Conservation (phyloP, 108 stramenopile species). For the Discostella pseudostelligera region DNA sequence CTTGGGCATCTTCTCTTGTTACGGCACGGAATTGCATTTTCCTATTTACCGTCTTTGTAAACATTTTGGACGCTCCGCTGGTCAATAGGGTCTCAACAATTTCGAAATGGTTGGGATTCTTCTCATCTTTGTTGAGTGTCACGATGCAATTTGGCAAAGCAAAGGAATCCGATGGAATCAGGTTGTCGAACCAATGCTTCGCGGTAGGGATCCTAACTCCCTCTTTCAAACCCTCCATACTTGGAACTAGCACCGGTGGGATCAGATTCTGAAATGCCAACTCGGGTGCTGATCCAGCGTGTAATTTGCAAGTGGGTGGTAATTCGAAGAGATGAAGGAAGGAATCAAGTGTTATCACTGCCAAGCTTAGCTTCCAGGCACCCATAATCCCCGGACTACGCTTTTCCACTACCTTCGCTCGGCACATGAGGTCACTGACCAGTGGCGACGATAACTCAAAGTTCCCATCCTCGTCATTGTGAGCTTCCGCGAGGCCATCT, state of each 20-base stretch:
- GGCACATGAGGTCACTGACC: conserved; percentile 62
- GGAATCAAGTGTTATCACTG: conserved; percentile 64
- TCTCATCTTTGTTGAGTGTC: conserved; percentile 43
- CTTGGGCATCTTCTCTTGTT: conserved; percentile 57
- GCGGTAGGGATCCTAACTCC: conserved; percentile 40
- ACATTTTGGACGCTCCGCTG: conserved; percentile 62
- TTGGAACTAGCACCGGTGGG: conserved; percentile 65
- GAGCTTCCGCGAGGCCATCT: conserved; percentile 32
- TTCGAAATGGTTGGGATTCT: conserved; percentile 46
- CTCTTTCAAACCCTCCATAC: conserved; percentile 39
- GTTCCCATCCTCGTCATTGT: conserved; percentile 38
- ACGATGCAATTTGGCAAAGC: conserved; percentile 60
- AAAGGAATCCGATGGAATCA: conserved; percentile 69
- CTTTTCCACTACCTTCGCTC: conserved; percentile 72
- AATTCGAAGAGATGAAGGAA: conserved; percentile 80
- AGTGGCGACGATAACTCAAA: conserved; percentile 67
- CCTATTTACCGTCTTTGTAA: conserved; percentile 53
- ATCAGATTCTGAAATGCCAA: conserved; percentile 72
- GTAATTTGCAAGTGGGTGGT: conserved; percentile 48
- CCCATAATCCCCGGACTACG: conserved; percentile 55
- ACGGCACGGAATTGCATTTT: conserved; percentile 55
- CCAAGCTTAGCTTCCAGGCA: conserved; percentile 65
- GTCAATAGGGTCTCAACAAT: conserved; percentile 54
- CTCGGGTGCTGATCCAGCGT: conserved; percentile 64
- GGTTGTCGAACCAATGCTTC: conserved; percentile 63